Base-by-base conservation (phyloP, 2,329 filamentous ascomycete species). In the Cordyceps tenuipes region DNA sequence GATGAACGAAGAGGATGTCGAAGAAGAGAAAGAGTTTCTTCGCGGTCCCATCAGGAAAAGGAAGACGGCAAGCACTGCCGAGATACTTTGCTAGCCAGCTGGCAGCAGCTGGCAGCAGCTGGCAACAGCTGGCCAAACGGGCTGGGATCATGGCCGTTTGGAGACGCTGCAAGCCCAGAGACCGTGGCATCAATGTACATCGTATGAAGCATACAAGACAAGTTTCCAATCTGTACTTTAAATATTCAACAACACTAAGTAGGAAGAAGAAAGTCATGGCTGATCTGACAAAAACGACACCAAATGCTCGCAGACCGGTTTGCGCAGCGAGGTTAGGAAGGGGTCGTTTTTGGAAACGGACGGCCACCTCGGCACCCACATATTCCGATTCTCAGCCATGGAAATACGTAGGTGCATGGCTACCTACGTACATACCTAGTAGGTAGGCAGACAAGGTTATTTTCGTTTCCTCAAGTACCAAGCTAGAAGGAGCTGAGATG, bases 71-170 rank as follows among this genome's bases (percentile, higher is more conserved):
- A 44, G 43, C 19, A 21, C 50, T 26, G 15, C 31, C 41, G 15
- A n/a, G 41, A 34, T 21, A 12, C 52, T 34, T 29, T 52, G 19
- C 13, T 21, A 23, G 50, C 43, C 57, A 54, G 57, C 57, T 60
- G 57, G 41, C 50, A 34, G 62, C 52, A 69, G 49, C 48, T 59
- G 56, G 39, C 57, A 52, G 34, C 48, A 23, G 23, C 23, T 23
- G 23, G 23, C 23, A 23, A 4, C 23, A n/a, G n/a, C n/a, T n/a
- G n/a, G n/a, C n/a, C n/a, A 51, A 47, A 26, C 44, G 44, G 12
- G 21, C 44, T 34, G 19, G 15, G 9, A 31, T 17, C 21, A 8
- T 36, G 15, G n/a, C 21, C 36, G 47, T 51, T 51, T 44, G 36
- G 15, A 31, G 36, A n/a, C 13, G 9, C 12, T 46, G 9, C 12